phyloP scores from a whole-genome alignment of 257 asterid genomes.

The Agastache rugosa region DNA sequence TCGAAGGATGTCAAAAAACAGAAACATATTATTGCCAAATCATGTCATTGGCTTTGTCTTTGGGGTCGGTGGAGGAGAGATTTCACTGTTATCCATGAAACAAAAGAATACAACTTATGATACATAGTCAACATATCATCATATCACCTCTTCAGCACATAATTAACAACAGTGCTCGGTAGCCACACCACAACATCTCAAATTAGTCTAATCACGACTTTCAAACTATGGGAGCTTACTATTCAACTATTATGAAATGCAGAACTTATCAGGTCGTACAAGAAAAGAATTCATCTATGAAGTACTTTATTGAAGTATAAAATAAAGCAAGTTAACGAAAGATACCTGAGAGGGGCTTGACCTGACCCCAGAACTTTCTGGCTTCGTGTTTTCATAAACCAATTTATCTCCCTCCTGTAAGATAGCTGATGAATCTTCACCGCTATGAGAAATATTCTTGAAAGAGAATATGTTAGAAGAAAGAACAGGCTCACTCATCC shows the following conservation, averaged over 20 bases:
- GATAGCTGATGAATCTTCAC: conserved; percentile 52
- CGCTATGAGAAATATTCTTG: conserved; percentile 62
- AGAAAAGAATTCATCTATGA: background rate
- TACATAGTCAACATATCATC: background rate
- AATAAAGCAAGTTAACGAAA: conserved; percentile 27
- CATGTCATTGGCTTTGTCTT: background rate
- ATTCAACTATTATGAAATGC: conserved; percentile 4
- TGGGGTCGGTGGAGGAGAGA: background rate
- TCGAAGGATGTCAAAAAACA: background rate
- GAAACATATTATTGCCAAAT: background rate
- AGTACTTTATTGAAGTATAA: background rate
- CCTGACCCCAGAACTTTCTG: conserved; percentile 54
- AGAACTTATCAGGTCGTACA: conserved; percentile 28
- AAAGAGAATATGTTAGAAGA: conserved; percentile 92
- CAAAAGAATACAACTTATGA: background rate
- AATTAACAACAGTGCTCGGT: background rate
- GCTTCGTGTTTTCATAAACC: conserved; percentile 41
- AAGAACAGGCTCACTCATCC: conserved; percentile 61
- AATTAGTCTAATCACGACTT: conserved; percentile 24
- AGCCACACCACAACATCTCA: conserved; percentile 4
- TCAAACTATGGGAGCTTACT: conserved; percentile 21
- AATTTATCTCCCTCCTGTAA: conserved; percentile 45
- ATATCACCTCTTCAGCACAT: background rate
- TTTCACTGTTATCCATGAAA: background rate
- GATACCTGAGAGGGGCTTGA: conserved; percentile 68